phyloP scores from a whole-genome alignment of 768 basidiomycete species.

The Symmetrospora coprosmae region DNA sequence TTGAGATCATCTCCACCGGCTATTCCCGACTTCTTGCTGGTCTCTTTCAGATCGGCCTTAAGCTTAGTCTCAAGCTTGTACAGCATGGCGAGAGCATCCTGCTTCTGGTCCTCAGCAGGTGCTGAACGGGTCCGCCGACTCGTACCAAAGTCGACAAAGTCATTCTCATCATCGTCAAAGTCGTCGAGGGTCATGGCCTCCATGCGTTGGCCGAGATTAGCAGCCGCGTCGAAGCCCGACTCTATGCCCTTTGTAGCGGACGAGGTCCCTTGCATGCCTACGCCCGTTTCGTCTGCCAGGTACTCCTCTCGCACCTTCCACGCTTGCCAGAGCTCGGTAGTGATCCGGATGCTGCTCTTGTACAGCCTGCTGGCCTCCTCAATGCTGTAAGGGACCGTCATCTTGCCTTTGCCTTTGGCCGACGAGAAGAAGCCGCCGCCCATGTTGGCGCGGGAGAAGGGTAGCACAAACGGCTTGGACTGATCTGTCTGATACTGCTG shows the following conservation, averaged over 20 bases:
- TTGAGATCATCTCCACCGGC: background rate
- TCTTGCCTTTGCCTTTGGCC: slow-evolving; percentile 44
- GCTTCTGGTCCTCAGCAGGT: slow-evolving; percentile 30
- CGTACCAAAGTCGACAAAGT: too few relatives aligned
- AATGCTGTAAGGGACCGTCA: slow-evolving; percentile 83
- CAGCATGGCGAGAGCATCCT: slow-evolving; percentile 32
- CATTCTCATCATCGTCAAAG: slow-evolving; percentile 25
- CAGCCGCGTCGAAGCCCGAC: background rate
- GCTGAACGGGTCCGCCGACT: too few relatives aligned
- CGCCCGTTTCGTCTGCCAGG: slow-evolving; percentile 80
- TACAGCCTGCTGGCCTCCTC: slow-evolving; percentile 90
- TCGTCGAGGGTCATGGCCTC: background rate
- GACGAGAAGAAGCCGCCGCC: slow-evolving; percentile 32
- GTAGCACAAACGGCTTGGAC: slow-evolving; percentile 80
- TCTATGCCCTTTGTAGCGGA: background rate
- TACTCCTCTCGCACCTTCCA: slow-evolving; percentile 92
- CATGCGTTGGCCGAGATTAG: background rate
- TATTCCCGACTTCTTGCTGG: background rate
- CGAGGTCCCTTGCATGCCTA: slow-evolving; percentile 42
- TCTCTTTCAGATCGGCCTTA: background rate
- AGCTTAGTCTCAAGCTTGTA: slow-evolving; percentile 17
- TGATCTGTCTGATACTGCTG: slow-evolving; percentile 98
- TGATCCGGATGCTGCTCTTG: slow-evolving; percentile 75
- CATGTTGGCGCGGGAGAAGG: slow-evolving; percentile 53
- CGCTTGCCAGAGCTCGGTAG: slow-evolving; percentile 77